Base-by-base conservation (phyloP, 192 early-diverging fungal genomes). In the Linderina pennispora region DNA sequence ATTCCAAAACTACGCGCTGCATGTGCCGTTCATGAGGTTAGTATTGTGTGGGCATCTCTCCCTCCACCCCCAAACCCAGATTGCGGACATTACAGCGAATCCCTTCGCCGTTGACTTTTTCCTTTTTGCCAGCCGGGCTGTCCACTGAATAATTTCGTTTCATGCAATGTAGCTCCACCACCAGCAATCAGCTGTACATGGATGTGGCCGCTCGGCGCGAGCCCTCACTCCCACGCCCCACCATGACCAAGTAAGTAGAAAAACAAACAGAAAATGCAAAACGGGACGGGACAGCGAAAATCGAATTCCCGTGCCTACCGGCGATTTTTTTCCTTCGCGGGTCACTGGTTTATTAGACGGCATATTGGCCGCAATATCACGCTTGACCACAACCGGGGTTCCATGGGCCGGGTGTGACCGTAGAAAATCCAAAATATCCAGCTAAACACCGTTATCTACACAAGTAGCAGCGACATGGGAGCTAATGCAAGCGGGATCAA, bases 141-240 rank as follows among this genome's bases (percentile, higher is more conserved):
- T 31, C 28, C n/a, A 28, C 31, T 11, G 22, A 20, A 32, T 45
- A 45, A 28, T 33, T 40, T 11, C 17, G 17, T 23, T 40, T 21
- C 23, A 3, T n/a, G 3, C 2, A 43, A 14, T 15, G 10, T 48
- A 48, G 45, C 17, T 35, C 45, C 20, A 25, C 34, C 15, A 23
- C 45, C 5, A 48, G 45, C 36, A 48, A 38, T 23, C 45, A 38
- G 45, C 45, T 48, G 3, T 48, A 48, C 16, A 36, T 48, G 45
- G 45, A 48, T 15, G 45, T 32, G 9, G 22, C 45, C 23, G 28
- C 28, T 23, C 45, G 10, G 23, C 45, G 10, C 22, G 36, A 37
- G 5, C 22, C 28, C n/a, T 23, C 34, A 7, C 36, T 13, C 9
- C 11, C 41, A 23, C 24, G 15, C n/a, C 14, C 41, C 15, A 14